Percentiles rank a stretch among this genome's conserved stretches.
These are phyloP conservation scores for Myxozyma vanderwaltii DNA, from an alignment of 805 yeast genomes.

Conservation along the genomic window DNA sequence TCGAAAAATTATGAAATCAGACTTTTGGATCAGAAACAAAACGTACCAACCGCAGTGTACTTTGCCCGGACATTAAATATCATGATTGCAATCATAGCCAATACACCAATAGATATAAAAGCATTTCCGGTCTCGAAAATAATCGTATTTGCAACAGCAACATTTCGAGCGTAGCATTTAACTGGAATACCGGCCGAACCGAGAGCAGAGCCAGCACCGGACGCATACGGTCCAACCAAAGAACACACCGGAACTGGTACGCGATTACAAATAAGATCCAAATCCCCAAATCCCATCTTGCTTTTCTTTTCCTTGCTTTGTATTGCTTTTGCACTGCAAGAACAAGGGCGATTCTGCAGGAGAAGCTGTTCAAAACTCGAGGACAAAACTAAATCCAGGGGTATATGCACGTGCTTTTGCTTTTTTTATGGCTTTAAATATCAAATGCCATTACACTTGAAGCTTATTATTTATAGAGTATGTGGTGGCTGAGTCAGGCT, in stretches of 20 bases:
- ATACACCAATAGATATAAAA: slow-evolving; percentile 75
- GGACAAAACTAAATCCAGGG: slow-evolving; percentile 1
- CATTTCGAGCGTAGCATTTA: slow-evolving; percentile 79
- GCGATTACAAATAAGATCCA: slow-evolving; percentile 60
- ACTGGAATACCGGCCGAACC: slow-evolving; percentile 65
- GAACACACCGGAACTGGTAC: slow-evolving; percentile 82
- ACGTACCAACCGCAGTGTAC: slow-evolving; percentile 80
- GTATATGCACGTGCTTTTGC: background rate
- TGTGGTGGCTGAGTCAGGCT: background rate
- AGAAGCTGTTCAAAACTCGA: background rate
- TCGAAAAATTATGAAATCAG: background rate
- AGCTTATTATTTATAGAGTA: background rate
- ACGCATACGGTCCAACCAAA: slow-evolving; percentile 58
- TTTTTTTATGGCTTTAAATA: background rate
- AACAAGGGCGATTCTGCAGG: background rate
- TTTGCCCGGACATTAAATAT: slow-evolving; percentile 76
- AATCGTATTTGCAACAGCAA: slow-evolving; percentile 86
- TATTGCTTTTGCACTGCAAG: background rate
- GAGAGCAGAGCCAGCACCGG: slow-evolving; percentile 36
- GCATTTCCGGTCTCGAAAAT: slow-evolving; percentile 88
- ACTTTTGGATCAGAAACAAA: background rate
- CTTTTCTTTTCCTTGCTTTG: too few relatives aligned
- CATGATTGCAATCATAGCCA: slow-evolving; percentile 66
- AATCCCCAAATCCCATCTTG: slow-evolving; percentile 71
- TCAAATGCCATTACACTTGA: background rate